Conservation (phyloP, 805 yeast species). For the Suhomyces faveliae region DNA sequence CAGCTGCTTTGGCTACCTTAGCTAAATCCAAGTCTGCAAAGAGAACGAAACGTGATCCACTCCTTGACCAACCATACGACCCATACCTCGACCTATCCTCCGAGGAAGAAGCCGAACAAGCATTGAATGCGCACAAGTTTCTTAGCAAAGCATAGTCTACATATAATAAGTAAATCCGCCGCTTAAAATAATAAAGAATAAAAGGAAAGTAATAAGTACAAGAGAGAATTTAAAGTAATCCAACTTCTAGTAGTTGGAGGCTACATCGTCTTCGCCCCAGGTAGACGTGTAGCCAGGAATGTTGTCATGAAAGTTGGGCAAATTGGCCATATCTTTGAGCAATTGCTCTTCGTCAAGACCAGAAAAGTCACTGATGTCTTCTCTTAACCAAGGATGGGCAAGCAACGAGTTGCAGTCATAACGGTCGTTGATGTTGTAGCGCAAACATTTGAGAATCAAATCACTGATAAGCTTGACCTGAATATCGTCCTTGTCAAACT, state of each 20-base stretch:
- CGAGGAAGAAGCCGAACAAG: conserved; percentile 13
- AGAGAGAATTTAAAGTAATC: background rate
- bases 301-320: conserved; percentile 25
- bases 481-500: conserved; percentile 34
- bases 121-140: background rate
- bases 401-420: conserved; percentile 55
- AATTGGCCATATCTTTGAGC: conserved; percentile 16
- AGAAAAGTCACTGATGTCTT: conserved; percentile 9
- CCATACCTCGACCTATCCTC: conserved; percentile 23
- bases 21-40: background rate
- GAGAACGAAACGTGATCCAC: conserved; percentile 14
- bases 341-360: conserved; percentile 8
- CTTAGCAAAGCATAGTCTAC: background rate
- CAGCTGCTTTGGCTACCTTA: background rate
- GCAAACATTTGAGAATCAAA: conserved; percentile 51
- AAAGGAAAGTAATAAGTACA: background rate
- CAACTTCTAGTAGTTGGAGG: background rate
- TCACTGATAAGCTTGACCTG: conserved; percentile 41
- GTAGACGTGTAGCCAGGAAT: conserved; percentile 34
- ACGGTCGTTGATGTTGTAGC: conserved; percentile 47
- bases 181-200: background rate
- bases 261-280: conserved; percentile 14
- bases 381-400: conserved; percentile 51
- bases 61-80: conserved; percentile 25
- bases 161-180: background rate